These are phyloP conservation scores for Croton setiger DNA, from an alignment of 441 rosid genomes.

Conservation along the genomic window DNA sequence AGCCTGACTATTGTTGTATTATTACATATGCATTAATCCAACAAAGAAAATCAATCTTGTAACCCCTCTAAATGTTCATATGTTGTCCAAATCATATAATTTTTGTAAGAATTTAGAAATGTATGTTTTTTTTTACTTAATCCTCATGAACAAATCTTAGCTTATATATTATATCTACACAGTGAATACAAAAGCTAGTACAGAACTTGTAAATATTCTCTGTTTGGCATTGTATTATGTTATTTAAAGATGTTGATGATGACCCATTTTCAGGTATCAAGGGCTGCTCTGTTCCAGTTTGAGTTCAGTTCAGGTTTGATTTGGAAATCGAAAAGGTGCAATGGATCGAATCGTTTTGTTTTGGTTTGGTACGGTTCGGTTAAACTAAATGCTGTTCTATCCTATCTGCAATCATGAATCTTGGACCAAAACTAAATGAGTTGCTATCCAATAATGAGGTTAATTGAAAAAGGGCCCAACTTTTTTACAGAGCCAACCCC, in stretches of 20 bases:
- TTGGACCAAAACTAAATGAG: background rate
- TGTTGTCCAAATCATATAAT: background rate
- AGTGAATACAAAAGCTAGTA: background rate
- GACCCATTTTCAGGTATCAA: too few species aligned
- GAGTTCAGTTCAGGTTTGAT: too few species aligned
- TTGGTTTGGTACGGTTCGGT: too few species aligned
- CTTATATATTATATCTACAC: background rate
- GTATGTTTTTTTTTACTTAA: background rate
- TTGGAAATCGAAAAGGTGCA: too few species aligned
- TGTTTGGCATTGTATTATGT: too few species aligned
- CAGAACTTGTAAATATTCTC: background rate
- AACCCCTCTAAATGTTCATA: background rate
- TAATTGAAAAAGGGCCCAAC: background rate
- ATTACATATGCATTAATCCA: background rate
- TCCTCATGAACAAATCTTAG: background rate
- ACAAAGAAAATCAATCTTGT: background rate
- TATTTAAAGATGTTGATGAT: too few species aligned
- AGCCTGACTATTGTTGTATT: background rate
- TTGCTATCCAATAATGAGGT: background rate
- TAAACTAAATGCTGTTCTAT: background rate
- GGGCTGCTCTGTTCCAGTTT: too few species aligned
- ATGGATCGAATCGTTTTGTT: too few species aligned
- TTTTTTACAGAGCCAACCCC: background rate
- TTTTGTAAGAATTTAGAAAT: background rate
- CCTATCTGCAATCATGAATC: background rate